Evolutionary conservation across 129 eudicot species (phyloP).

Genomic region (Helianthus annuus): DNA sequence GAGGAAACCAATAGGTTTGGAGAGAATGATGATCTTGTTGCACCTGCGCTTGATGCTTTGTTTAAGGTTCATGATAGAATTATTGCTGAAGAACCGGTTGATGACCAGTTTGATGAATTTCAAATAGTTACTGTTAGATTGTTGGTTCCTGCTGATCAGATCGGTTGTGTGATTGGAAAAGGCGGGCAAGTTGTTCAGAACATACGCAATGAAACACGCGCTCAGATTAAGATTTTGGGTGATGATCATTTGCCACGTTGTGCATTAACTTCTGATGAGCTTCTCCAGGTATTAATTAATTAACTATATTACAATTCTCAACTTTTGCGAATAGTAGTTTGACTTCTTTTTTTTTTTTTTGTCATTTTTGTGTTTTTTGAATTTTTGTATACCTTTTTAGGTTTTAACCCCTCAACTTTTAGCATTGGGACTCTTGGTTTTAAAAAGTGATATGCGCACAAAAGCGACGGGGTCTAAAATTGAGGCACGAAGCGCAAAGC

Average conservation of each 20-base stretch:
- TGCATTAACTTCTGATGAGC: constrained; percentile 81
- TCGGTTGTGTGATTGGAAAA: constrained; percentile 95
- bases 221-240: constrained; percentile 65
- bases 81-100: constrained; percentile 64
- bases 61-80: constrained; percentile 81
- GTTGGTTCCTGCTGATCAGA: constrained; percentile 89
- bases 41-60: constrained; percentile 87
- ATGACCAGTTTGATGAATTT: constrained; percentile 59
- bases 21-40: constrained; percentile 50
- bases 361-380: too few species aligned
- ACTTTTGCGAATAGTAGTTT: too few species aligned
- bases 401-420: too few species aligned
- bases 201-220: constrained; percentile 71
- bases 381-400: too few species aligned
- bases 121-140: constrained; percentile 57
- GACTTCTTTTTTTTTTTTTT: too few species aligned
- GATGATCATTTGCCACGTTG: constrained; percentile 80
- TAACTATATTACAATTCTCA: too few species aligned
- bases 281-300: constrained; percentile 61
- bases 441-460: too few species aligned
- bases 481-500: too few species aligned
- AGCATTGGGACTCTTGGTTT: too few species aligned
- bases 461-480: too few species aligned
- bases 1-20: constrained; percentile 71
- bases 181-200: constrained; percentile 82